Percentiles rank a stretch among this genome's conserved stretches.
Evolutionary conservation across 495 filamentous ascomycete species (phyloP).

Genomic region (Rhypophila decipiens): DNA sequence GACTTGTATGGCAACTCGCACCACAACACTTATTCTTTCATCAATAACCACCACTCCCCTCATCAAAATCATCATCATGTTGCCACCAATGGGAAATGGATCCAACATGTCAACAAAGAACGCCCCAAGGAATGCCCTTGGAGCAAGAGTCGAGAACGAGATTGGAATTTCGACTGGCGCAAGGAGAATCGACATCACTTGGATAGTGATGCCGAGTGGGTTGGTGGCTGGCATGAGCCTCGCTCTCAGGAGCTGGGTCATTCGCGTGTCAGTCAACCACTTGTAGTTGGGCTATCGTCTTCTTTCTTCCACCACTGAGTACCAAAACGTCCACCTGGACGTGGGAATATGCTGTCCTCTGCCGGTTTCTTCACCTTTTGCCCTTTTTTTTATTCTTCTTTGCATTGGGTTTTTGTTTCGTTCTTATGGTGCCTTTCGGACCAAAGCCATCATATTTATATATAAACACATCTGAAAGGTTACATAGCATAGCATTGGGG

Average conservation of each 20-base stretch:
- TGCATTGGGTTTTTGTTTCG: conserved; percentile 4
- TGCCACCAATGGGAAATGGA: conserved; percentile 14
- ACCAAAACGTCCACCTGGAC: conserved; percentile 5
- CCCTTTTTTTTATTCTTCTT: too few species aligned
- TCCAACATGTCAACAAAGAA: conserved; percentile 33
- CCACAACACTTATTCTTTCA: conserved; percentile 17
- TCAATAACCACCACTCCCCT: conserved; percentile 18
- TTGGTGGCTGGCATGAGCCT: conserved; percentile 76
- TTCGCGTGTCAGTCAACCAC: conserved; percentile 34
- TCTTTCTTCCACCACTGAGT: conserved; percentile 17
- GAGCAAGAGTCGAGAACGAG: conserved; percentile 42
- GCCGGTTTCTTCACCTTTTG: conserved; percentile 16
- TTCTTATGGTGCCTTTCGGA: conserved; percentile 5
- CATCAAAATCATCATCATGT: conserved; percentile 6
- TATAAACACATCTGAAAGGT: conserved; percentile 3
- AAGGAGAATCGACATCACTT: conserved; percentile 56
- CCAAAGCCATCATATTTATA: conserved; percentile 12
- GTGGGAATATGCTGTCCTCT: conserved; percentile 21
- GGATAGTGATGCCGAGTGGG: conserved; percentile 79
- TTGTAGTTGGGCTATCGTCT: conserved; percentile 46
- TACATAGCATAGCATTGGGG: conserved; percentile 28
- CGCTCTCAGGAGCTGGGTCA: conserved; percentile 28
- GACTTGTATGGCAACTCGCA: conserved; percentile 21
- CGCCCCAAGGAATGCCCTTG: conserved; percentile 44
- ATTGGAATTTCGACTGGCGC: conserved; percentile 59